Conservation (phyloP, 2,329 filamentous ascomycete species). For the Colletotrichum karsti region DNA sequence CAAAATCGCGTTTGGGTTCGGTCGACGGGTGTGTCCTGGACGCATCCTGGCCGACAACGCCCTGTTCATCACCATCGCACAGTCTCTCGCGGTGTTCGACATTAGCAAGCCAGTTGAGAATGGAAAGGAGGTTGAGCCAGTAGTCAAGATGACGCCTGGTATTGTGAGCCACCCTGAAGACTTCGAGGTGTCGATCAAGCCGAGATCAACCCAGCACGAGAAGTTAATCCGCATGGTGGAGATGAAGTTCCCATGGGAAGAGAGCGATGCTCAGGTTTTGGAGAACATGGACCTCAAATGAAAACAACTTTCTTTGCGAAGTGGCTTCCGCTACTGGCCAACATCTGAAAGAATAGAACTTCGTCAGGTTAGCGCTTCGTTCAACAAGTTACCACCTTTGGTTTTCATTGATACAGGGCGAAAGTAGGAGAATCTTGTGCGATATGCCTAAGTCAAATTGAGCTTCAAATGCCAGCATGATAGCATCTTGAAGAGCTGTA, state of each 20-base stretch:
- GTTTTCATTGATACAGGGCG: too few species aligned
- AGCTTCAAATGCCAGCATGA: too few species aligned
- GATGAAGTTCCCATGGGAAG: constrained; percentile 22
- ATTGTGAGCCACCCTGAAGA: constrained; percentile 24
- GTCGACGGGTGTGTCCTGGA: constrained; percentile 33
- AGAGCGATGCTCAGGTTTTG: constrained; percentile 16
- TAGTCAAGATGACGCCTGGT: constrained; percentile 5
- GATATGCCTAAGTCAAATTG: too few species aligned
- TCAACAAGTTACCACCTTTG: too few species aligned
- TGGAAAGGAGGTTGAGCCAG: constrained; percentile 42
- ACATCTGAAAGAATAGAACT: too few species aligned
- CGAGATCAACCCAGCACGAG: constrained; percentile 21
- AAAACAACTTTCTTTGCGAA: too few species aligned
- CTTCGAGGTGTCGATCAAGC: constrained; percentile 19
- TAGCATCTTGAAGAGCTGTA: too few species aligned
- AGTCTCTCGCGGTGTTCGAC: constrained; percentile 54
- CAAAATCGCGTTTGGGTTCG: constrained; percentile 31
- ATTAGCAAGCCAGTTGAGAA: constrained; percentile 43
- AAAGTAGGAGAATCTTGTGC: too few species aligned
- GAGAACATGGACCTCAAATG: background rate
- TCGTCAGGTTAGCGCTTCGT: too few species aligned
- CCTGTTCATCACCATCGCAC: constrained; percentile 42
- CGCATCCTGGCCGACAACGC: constrained; percentile 30
- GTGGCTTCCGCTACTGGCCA: too few species aligned
- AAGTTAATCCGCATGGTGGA: constrained; percentile 24